phyloP scores from a whole-genome alignment of 352 stramenopile genomes.

The Globisporangium lucens region DNA sequence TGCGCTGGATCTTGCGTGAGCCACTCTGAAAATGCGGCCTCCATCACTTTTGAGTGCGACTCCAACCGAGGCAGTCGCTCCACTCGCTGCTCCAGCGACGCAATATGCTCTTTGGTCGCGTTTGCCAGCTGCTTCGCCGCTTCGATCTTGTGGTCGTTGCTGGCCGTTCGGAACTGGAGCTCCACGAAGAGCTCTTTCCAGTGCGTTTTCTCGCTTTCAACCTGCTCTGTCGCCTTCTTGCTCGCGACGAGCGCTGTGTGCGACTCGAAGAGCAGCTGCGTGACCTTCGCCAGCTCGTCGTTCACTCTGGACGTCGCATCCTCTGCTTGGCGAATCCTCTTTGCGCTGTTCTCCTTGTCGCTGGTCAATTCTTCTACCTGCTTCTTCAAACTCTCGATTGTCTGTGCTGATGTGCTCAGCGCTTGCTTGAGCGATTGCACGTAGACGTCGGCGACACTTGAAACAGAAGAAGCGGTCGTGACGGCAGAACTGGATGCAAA shows the following conservation, averaged over 20 bases:
- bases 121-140: constrained; percentile 33
- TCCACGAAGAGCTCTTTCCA: constrained; percentile 41
- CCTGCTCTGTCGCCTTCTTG: constrained; percentile 25
- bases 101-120: constrained; percentile 25
- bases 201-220: constrained; percentile 31
- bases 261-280: constrained; percentile 48
- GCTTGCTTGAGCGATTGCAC: constrained; percentile 50
- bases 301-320: constrained; percentile 26
- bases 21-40: constrained; percentile 8
- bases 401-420: constrained; percentile 32
- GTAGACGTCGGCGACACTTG: constrained; percentile 18
- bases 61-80: constrained; percentile 12
- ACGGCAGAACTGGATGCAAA: neutral
- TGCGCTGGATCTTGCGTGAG: neutral
- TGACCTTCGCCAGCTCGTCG: constrained; percentile 40
- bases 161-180: constrained; percentile 38
- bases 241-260: constrained; percentile 37
- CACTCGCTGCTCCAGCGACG: constrained; percentile 22
- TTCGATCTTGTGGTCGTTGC: constrained; percentile 28
- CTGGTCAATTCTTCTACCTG: constrained; percentile 35
- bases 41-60: neutral
- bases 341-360: constrained; percentile 29
- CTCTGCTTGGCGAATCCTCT: constrained; percentile 30
- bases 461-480: neutral
- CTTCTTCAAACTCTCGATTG: constrained; percentile 34